Evolutionary conservation across 2,329 filamentous ascomycete species (phyloP).

Genomic region (Stachybotrys chartarum): DNA sequence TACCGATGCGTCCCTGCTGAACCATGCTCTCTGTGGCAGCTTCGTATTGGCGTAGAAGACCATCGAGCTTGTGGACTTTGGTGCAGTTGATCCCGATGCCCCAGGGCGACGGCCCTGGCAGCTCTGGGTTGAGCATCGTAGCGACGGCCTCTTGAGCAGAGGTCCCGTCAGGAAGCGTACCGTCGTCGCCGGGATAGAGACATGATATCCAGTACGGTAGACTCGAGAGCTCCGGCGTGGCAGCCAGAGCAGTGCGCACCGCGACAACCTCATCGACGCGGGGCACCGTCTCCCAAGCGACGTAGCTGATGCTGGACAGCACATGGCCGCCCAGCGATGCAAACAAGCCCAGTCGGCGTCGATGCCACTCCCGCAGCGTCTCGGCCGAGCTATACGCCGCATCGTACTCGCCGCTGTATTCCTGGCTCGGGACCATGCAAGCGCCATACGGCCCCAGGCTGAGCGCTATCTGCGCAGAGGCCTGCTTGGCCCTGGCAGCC

Average conservation of each 20-base stretch:
- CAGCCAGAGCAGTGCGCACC: conserved; percentile 37
- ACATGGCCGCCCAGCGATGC: conserved; percentile 25
- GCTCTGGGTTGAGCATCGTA: conserved; percentile 26
- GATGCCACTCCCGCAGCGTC: conserved; percentile 49
- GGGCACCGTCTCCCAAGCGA: conserved; percentile 62
- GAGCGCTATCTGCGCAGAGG: conserved; percentile 38
- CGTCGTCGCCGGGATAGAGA: conserved; percentile 50
- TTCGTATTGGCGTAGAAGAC: conserved; percentile 48
- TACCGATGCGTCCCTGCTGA: conserved; percentile 19
- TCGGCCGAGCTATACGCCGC: conserved; percentile 32
- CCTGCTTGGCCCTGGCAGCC: conserved; percentile 24
- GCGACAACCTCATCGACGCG: conserved; percentile 55
- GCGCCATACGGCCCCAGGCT: conserved; percentile 62
- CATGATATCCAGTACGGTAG: conserved; percentile 54
- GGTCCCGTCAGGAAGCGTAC: conserved; percentile 50
- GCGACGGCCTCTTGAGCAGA: conserved; percentile 23
- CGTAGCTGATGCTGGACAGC: conserved; percentile 37
- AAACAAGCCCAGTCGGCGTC: conserved; percentile 45
- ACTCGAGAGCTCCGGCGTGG: conserved; percentile 14
- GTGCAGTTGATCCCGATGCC: conserved; percentile 64
- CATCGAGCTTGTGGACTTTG: conserved; percentile 54
- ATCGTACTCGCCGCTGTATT: conserved; percentile 58
- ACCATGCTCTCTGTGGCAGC: conserved; percentile 33
- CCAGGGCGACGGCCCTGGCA: conserved; percentile 36
- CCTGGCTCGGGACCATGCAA: conserved; percentile 57